Percentiles rank a stretch among this genome's conserved stretches.
Conservation (phyloP, 257 asterid species). For the Euphrasia confusa region DNA sequence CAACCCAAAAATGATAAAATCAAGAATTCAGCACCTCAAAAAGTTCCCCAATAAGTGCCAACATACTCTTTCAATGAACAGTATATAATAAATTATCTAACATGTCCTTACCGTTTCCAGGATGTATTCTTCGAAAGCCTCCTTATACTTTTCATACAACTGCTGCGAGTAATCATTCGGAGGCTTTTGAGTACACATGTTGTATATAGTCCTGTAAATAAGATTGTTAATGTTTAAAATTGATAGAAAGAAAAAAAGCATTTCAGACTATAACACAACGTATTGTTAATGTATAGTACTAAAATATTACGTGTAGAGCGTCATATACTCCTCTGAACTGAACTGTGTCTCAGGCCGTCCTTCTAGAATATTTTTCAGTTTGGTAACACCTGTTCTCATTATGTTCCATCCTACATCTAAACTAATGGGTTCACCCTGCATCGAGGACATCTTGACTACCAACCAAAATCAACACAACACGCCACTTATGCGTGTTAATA, state of each 20-base stretch:
- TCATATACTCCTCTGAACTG: slow-evolving; percentile 87
- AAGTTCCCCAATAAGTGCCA: background rate
- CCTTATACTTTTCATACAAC: slow-evolving; percentile 81
- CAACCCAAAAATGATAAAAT: background rate
- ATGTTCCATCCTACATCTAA: slow-evolving; percentile 93
- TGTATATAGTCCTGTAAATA: slow-evolving; percentile 70
- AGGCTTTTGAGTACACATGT: slow-evolving; percentile 98
- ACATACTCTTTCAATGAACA: background rate
- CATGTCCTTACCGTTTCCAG: slow-evolving; percentile 54
- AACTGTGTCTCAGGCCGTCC: slow-evolving; percentile 86
- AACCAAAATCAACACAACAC: slow-evolving; percentile 23
- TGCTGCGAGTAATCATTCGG: slow-evolving; percentile 98
- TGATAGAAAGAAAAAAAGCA: slow-evolving; percentile 12
- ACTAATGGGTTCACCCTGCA: slow-evolving; percentile 64
- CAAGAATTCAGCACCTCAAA: background rate
- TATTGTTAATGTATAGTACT: slow-evolving; percentile 7
- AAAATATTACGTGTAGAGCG: slow-evolving; percentile 79
- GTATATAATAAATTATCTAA: slow-evolving; percentile 4
- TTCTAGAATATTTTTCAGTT: slow-evolving; percentile 84
- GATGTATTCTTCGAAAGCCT: slow-evolving; percentile 78
- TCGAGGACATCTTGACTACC: slow-evolving; percentile 51
- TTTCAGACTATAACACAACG: slow-evolving; percentile 13
- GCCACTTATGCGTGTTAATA: slow-evolving; percentile 20
- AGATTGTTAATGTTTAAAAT: slow-evolving; percentile 27
- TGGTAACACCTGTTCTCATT: slow-evolving; percentile 83